phyloP scores from a whole-genome alignment of 495 filamentous ascomycete genomes.

The Hyaloscypha variabilis region DNA sequence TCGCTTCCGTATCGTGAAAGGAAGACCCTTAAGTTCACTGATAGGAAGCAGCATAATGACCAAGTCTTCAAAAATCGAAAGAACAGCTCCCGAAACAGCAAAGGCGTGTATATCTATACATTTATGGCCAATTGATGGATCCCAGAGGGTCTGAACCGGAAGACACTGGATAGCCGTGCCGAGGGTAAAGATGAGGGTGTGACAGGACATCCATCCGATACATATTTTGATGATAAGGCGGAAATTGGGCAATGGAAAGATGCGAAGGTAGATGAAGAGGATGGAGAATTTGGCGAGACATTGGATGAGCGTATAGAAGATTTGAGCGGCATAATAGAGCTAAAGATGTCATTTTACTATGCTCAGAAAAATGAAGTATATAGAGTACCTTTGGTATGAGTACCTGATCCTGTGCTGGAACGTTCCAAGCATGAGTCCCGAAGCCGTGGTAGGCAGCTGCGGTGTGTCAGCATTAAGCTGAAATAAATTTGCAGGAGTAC shows the following conservation, averaged over 20 bases:
- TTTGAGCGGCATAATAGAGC: constrained; percentile 30
- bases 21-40: constrained; percentile 36
- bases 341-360: background rate
- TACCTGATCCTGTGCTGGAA: background rate
- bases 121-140: constrained; percentile 27
- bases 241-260: constrained; percentile 43
- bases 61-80: constrained; percentile 39
- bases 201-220: constrained; percentile 37
- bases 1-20: constrained; percentile 41
- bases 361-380: background rate
- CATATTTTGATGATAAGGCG: constrained; percentile 27
- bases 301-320: constrained; percentile 40
- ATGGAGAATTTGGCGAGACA: constrained; percentile 47
- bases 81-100: constrained; percentile 36
- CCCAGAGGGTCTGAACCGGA: constrained; percentile 38
- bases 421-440: constrained; percentile 21
- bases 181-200: constrained; percentile 41
- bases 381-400: constrained; percentile 7
- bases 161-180: constrained; percentile 44
- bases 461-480: background rate
- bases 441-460: constrained; percentile 16
- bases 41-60: constrained; percentile 41
- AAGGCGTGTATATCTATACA: constrained; percentile 38
- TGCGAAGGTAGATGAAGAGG: constrained; percentile 52
- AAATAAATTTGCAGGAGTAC: background rate